Conservation (phyloP, 1,284 basidiomycete genomes). For the Rhodotorula sp. region DNA sequence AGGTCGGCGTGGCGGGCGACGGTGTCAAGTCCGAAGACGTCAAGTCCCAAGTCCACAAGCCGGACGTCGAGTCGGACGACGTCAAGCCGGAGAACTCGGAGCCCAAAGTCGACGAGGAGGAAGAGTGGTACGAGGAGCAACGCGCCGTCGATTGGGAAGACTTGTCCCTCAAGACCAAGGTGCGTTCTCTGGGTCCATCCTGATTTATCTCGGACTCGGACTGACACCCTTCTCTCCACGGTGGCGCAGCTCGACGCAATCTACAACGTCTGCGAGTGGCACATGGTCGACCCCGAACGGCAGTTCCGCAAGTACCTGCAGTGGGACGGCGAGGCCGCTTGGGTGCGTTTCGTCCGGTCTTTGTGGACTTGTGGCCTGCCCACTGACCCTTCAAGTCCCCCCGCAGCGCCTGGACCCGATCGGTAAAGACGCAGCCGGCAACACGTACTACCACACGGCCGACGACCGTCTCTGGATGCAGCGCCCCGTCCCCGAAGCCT, state of each 20-base stretch:
- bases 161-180: constrained; percentile 53
- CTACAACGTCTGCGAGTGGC: constrained; percentile 58
- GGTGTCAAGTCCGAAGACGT: no score
- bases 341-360: constrained; percentile 46
- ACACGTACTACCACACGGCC: constrained; percentile 88
- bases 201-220: no score
- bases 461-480: constrained; percentile 86
- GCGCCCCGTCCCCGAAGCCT: constrained; percentile 48
- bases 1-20: neutral
- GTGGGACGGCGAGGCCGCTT: constrained; percentile 32
- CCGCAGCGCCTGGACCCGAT: constrained; percentile 76
- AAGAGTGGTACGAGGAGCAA: constrained; percentile 35
- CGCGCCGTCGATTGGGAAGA: constrained; percentile 52
- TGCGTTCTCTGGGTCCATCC: constrained; percentile 37
- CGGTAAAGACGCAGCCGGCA: constrained; percentile 75
- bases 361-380: no score
- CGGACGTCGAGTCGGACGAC: neutral
- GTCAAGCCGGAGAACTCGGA: constrained; percentile 7
- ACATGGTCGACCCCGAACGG: constrained; percentile 54
- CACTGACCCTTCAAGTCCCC: neutral
- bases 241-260: constrained; percentile 49
- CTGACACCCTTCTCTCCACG: neutral
- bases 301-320: constrained; percentile 53
- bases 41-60: no score
- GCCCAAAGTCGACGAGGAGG: constrained; percentile 9